Evolutionary conservation across 257 asterid genomes (phyloP), one percentile per base, ranked within the genome.

Genomic region (Solanum chaucha): DNA sequence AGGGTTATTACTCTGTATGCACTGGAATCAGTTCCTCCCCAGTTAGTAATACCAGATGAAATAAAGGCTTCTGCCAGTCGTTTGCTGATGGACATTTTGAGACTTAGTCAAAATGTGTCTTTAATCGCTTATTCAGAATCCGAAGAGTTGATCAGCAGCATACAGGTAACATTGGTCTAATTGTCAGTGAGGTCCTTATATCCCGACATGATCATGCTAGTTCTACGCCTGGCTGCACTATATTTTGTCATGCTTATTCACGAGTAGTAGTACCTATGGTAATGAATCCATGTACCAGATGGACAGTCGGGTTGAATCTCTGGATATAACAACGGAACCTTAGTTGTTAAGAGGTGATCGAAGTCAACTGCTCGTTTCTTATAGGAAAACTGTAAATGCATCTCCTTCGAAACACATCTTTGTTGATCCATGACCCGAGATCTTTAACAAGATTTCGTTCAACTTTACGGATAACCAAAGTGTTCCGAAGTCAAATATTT

Each of bases 31-130:
- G 92, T 91, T 40, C 95, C 96, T 72, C 88, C 90, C 30, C 89
- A 90, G 88, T 86, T 91, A 90, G 90, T 86, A 3, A 88, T 95
- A 90, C 92, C 98, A 24, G 91, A 94, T 70, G 98, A 95, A 86
- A 20, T 95, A 35, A 92, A 89, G 46, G 72, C 58, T 55, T 91
- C 94, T 72, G 95, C 90, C 64, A 90, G 92, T 87, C 91, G 93
- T 85, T 86, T 94, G 73, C 85, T 95, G 89, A 95, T 89, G 86
- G 98, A 95, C 89, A 87, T 91, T 17, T 36, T 90, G 14, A 90
- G 90, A 61, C 97, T 96, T 58, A 87, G 95, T 91, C 87, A 73
- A 88, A 89, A 89, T 11, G 86, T 86, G 59, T 32, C 90, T 5
- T 5, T 41, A 71, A 20, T 89, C 84, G 87, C 84, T 87, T 84